Conservation (phyloP, 768 basidiomycete species). For the Piloderma croceum region DNA sequence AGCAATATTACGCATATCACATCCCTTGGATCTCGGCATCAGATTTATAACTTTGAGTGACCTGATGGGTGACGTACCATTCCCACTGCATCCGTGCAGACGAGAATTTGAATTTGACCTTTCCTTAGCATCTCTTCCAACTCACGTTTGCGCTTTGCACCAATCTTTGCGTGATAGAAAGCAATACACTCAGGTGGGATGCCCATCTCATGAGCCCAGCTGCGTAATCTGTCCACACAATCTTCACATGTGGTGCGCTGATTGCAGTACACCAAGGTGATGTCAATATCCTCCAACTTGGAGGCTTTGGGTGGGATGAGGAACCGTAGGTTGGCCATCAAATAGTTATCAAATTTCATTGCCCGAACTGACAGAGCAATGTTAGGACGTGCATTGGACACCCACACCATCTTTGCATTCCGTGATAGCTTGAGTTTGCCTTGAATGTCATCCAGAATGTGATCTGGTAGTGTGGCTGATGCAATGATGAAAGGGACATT, state of each 20-base stretch:
- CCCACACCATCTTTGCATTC: constrained; percentile 4
- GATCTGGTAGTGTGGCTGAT: constrained; percentile 18
- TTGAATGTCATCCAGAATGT: constrained; percentile 10
- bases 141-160: constrained; percentile 14
- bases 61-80: constrained; percentile 19
- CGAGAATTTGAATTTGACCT: constrained; percentile 15
- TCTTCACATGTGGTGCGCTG: constrained; percentile 9
- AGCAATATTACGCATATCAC: constrained; percentile 10
- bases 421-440: constrained; percentile 9
- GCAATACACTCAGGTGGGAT: constrained; percentile 12
- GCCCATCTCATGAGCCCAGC: constrained; percentile 14
- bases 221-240: constrained; percentile 8
- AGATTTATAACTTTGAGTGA: background rate
- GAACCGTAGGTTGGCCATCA: constrained; percentile 20
- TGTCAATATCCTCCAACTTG: constrained; percentile 10
- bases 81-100: constrained; percentile 22
- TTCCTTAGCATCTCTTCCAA: constrained; percentile 8
- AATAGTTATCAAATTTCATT: constrained; percentile 3
- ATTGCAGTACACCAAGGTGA: constrained; percentile 20
- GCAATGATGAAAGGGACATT: constrained; percentile 13
- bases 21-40: constrained; percentile 11
- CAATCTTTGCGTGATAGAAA: constrained; percentile 20
- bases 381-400: constrained; percentile 21
- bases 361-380: constrained; percentile 19
- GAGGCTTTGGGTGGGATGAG: constrained; percentile 14